phyloP scores from a whole-genome alignment of 352 stramenopile genomes.

The Phytophthora meadii region DNA sequence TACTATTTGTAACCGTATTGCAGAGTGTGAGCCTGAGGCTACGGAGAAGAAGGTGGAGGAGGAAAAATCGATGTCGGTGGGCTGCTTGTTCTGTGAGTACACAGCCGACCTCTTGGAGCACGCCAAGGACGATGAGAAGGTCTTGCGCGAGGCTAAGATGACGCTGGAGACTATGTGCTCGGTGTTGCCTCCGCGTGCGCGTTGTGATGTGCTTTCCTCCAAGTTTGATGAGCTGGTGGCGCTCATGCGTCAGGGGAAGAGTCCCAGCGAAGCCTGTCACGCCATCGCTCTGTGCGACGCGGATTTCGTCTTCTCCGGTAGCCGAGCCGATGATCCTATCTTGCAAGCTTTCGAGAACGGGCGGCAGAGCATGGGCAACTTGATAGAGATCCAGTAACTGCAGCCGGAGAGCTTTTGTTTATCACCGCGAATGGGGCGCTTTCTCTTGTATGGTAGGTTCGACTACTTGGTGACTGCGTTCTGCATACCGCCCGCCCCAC shows the following conservation, averaged over 20 bases:
- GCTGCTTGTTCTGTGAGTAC: constrained; percentile 85
- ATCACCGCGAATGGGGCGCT: constrained; percentile 16
- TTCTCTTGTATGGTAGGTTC: constrained; percentile 15
- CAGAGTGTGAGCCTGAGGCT: constrained; percentile 35
- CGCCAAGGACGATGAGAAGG: constrained; percentile 54
- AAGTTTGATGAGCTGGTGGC: constrained; percentile 81
- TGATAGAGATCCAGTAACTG: constrained; percentile 61
- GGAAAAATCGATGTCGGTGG: constrained; percentile 56
- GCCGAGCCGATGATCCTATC: constrained; percentile 26
- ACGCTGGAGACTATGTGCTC: constrained; percentile 82
- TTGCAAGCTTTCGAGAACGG: constrained; percentile 38
- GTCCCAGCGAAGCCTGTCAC: constrained; percentile 64
- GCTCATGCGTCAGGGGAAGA: constrained; percentile 67
- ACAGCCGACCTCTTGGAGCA: constrained; percentile 65
- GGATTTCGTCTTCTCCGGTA: constrained; percentile 41
- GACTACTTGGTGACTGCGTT: constrained; percentile 22
- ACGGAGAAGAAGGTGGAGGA: constrained; percentile 26
- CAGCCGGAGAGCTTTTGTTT: constrained; percentile 24
- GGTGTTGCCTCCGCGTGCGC: constrained; percentile 63
- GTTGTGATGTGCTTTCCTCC: constrained; percentile 70
- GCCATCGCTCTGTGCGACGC: constrained; percentile 62
- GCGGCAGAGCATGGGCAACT: constrained; percentile 39
- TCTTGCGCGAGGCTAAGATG: constrained; percentile 67
- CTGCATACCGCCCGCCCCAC: constrained; percentile 12
- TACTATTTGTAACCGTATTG: constrained; percentile 58